Conservation (phyloP, 2,329 filamentous ascomycete species). For the Diaporthe australafricana region DNA sequence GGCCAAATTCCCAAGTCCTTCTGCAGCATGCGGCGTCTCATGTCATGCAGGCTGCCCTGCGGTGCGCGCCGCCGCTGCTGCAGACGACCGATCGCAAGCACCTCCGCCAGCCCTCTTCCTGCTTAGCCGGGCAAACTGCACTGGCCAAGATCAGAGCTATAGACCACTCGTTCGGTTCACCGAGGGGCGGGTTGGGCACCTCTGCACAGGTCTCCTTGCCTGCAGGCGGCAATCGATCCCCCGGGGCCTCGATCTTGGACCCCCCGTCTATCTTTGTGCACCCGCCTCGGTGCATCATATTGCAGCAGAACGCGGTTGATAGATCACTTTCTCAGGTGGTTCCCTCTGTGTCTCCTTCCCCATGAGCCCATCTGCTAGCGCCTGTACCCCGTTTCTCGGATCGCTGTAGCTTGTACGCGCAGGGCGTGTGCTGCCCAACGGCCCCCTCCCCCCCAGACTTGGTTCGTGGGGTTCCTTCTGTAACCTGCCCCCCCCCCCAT, state of each 20-base stretch:
- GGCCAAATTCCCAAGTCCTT: background rate
- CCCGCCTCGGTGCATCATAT: background rate
- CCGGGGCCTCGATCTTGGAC: background rate
- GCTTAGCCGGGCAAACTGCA: constrained; percentile 5
- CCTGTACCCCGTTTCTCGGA: constrained; percentile 6
- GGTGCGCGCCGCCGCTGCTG: constrained; percentile 22
- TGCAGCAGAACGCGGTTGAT: background rate
- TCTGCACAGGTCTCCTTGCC: background rate
- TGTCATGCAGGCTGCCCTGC: constrained; percentile 15
- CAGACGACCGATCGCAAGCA: background rate
- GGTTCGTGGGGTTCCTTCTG: too few species aligned
- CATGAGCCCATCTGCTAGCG: background rate
- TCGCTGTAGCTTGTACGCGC: background rate
- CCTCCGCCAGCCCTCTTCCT: background rate
- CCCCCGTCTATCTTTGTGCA: background rate
- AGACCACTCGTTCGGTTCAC: background rate
- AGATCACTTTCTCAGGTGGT: background rate
- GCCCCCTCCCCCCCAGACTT: background rate
- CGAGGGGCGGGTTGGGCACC: constrained; percentile 4
- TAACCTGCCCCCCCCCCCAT: background rate
- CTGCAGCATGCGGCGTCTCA: background rate
- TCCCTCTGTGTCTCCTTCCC: background rate
- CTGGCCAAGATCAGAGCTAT: background rate
- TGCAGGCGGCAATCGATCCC: background rate
- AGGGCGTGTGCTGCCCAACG: constrained; percentile 14